These are phyloP conservation scores for Tulasnella sp. DNA, from an alignment of 768 basidiomycete species.

Conservation along the genomic window DNA sequence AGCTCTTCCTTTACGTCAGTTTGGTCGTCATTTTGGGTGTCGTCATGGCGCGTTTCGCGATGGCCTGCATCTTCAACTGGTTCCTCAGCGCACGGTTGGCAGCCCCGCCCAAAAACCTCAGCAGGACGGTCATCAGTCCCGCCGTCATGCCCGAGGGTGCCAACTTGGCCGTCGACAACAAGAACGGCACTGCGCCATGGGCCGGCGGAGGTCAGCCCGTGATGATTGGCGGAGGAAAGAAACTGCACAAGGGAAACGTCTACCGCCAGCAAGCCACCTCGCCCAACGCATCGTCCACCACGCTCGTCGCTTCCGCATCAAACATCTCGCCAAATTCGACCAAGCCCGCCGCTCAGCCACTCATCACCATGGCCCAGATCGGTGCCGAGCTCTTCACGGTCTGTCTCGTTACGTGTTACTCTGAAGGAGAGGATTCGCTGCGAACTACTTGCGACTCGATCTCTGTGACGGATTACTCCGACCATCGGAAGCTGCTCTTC, in stretches of 20 bases:
- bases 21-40: slow-evolving; percentile 90
- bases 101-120: slow-evolving; percentile 74
- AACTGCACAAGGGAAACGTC: slow-evolving; percentile 52
- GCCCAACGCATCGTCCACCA: slow-evolving; percentile 60
- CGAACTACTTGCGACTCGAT: slow-evolving; percentile 92
- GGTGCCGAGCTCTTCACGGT: slow-evolving; percentile 94
- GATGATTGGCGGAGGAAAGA: slow-evolving; percentile 45
- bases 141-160: slow-evolving; percentile 97
- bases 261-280: slow-evolving; percentile 46
- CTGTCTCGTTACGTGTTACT: slow-evolving; percentile 96
- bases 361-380: slow-evolving; percentile 86
- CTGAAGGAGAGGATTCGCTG: slow-evolving; percentile 92
- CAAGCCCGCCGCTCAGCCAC: slow-evolving; percentile 48
- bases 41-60: slow-evolving; percentile 87
- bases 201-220: slow-evolving; percentile 53
- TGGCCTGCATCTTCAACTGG: slow-evolving; percentile 98
- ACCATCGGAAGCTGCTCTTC: slow-evolving; percentile 88
- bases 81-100: slow-evolving; percentile 85
- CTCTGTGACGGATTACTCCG: slow-evolving; percentile 87
- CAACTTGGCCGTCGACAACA: slow-evolving; percentile 90
- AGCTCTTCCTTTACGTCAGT: slow-evolving; percentile 85
- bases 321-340: slow-evolving; percentile 33
- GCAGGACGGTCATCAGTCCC: slow-evolving; percentile 85
- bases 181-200: slow-evolving; percentile 94
- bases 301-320: slow-evolving; percentile 52